These are phyloP conservation scores for Lecanoromycetidae sp. DNA, from an alignment of 2,329 filamentous ascomycete genomes.

Conservation along the genomic window DNA sequence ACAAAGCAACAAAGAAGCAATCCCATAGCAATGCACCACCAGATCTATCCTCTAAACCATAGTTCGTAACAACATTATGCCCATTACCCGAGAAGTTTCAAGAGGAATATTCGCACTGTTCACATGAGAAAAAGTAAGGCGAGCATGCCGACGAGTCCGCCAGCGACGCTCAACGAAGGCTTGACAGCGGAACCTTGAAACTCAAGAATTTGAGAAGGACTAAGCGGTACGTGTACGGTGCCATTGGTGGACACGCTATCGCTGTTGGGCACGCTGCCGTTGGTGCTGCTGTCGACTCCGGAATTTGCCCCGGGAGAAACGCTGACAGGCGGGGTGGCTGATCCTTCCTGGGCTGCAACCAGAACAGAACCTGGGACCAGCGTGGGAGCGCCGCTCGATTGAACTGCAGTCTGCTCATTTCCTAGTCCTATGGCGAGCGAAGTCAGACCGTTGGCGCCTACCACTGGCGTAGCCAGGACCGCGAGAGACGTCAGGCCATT, in stretches of 20 bases:
- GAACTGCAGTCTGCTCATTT: not conserved
- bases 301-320: not conserved
- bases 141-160: not conserved
- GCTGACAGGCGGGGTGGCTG: not conserved
- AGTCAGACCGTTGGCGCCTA: conserved; percentile 8
- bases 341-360: not conserved
- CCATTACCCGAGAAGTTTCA: too few species aligned
- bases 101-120: too few species aligned
- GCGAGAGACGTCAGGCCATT: conserved; percentile 9
- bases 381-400: not conserved
- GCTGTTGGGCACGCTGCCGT: too few species aligned
- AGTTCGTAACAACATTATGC: not conserved
- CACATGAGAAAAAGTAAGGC: conserved; percentile 1
- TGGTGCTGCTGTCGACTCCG: not conserved
- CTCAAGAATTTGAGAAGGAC: conserved; percentile 1
- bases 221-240: conserved; percentile 7
- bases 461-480: conserved; percentile 6
- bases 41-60: conserved; percentile 1
- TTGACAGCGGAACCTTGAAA: conserved; percentile 9
- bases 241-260: conserved; percentile 1
- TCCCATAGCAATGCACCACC: conserved; percentile 1
- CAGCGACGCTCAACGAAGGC: not conserved
- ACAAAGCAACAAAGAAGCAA: conserved; percentile 9
- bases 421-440: conserved; percentile 6
- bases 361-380: not conserved